These are phyloP conservation scores for Ormosia emarginata DNA, from an alignment of 306 rosid species.

Conservation along the genomic window DNA sequence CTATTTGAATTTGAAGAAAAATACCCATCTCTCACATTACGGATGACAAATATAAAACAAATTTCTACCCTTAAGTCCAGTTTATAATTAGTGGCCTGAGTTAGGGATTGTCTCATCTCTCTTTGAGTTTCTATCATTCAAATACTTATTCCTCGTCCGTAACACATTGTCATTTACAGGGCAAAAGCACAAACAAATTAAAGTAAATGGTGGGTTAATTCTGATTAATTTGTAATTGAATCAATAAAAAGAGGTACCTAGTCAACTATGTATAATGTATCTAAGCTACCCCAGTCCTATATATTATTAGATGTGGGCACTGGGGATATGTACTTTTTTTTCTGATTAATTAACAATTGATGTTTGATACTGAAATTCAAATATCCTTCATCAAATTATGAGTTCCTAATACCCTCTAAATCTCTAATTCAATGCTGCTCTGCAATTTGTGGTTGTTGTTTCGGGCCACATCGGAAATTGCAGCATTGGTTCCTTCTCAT, in stretches of 20 bases:
- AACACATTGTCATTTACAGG: neutral
- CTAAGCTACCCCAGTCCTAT: conserved; percentile 14
- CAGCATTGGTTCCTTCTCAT: neutral
- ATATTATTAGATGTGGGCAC: neutral
- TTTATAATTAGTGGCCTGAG: conserved; percentile 24
- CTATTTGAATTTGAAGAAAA: neutral
- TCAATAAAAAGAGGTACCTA: neutral
- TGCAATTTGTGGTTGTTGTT: conserved; percentile 6
- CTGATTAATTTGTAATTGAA: neutral
- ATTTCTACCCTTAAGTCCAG: conserved; percentile 18
- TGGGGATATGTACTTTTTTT: neutral
- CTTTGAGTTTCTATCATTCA: conserved; percentile 32
- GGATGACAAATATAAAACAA: neutral
- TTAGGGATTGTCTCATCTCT: conserved; percentile 4
- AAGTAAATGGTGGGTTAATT: neutral
- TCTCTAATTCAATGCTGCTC: conserved; percentile 20
- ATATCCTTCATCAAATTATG: neutral
- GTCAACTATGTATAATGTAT: neutral
- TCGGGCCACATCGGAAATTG: neutral
- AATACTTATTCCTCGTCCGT: conserved; percentile 7
- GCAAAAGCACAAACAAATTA: neutral
- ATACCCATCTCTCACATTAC: neutral
- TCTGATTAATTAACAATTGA: neutral
- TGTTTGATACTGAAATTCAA: conserved; percentile 9
- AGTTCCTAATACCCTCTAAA: neutral